Base-by-base conservation (phyloP, 2,329 filamentous ascomycete species). In the Pyrenophora seminiperda region DNA sequence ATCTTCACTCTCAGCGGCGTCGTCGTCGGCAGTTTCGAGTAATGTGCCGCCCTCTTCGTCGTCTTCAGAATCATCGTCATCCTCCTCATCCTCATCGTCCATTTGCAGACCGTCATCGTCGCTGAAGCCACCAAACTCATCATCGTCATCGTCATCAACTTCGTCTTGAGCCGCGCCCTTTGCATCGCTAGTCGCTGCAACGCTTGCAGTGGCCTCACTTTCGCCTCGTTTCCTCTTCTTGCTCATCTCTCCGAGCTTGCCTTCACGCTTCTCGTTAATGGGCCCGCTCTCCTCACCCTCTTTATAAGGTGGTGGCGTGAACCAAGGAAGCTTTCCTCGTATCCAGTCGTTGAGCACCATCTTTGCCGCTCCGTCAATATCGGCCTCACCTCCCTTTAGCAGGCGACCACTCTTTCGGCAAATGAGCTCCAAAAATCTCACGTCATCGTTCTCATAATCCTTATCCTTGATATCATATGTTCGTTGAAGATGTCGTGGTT, bases 331-430 rank as follows among this genome's bases (percentile, higher is more conserved):
- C 75, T 93, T 97, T 48, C 94, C 94, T 57, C 94, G 80, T 67
- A 97, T 84, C 56, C 97, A 99, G 69, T 99, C 94, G 66, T 96
- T 97, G 52, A 99, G 77, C 1, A 99, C 89, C 85, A 96, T 96
- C 75, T 96, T 96, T 1, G 94, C 94, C 39, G 96, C 91, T 64
- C 92, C 91, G 65, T 97, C 93, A 47, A 97, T 77, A 72, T 99
- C 94, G 3, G 93, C 89, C 72, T 97, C 94, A n/a, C 93, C 94
- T 50, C 90, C 93, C 70, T 91, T 91, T 13, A 97, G 78, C 15
- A 99, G 76, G 62, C 92, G 83, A 13, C 94, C 94, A 50, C 86
- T 86, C 73, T 97, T 97, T 49, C 92, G 81, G 7, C 92, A 93
- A 2, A 99, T 79, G 20, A 91, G 78, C 67, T 96, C 93, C 1